Base-by-base conservation (phyloP, 805 yeast species). In the Pichia insulana region DNA sequence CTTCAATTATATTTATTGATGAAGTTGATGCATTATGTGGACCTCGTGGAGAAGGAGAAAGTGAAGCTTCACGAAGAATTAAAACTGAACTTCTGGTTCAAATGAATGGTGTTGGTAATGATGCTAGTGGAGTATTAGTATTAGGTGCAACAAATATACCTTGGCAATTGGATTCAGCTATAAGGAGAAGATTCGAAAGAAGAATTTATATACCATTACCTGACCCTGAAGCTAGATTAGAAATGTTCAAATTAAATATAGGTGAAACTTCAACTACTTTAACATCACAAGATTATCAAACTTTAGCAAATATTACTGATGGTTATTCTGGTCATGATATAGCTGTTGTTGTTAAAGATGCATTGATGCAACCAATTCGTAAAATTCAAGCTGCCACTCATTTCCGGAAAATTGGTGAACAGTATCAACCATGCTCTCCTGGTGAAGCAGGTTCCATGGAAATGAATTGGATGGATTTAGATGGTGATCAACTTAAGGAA, bases 21-120 rank as follows among this genome's bases (percentile, higher is more conserved):
- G 98, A 92, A 63, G 97, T 92, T 30, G 98, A 92, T 64, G 97
- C 98, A 0, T 68, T 92, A 43, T 89, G 97, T 66, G 97, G 97
- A 0, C 96, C 96, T 9, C 76, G 98, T 65, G 97, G 97, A 28
- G 97, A 90, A 60, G 96, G 96, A 37, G 97, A 90, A 61, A 81
- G 94, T 50, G 98, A 92, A 62, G 97, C 98, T 0, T 79, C 89
- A 30, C 76, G 98, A 58, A 79, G 98, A 67, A 90, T 92, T 56
- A 90, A 92, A 61, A 92, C 98, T 0, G 98, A 92, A 60, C 69
- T 92, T 43, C 72, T 92, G 53, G 97, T 92, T 4, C 98, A 92
- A 60, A 92, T 92, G 98, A 92, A 92, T 62, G 98, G 98, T 54
- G 98, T 92, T 13, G 98, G 98, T 13, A 89, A 87, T 59, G 97